A percentile compares a stretch with the other conserved stretches of the same genome.
phyloP scores from a whole-genome alignment of 2,329 filamentous ascomycete species.

The Nothophoma quercina region DNA sequence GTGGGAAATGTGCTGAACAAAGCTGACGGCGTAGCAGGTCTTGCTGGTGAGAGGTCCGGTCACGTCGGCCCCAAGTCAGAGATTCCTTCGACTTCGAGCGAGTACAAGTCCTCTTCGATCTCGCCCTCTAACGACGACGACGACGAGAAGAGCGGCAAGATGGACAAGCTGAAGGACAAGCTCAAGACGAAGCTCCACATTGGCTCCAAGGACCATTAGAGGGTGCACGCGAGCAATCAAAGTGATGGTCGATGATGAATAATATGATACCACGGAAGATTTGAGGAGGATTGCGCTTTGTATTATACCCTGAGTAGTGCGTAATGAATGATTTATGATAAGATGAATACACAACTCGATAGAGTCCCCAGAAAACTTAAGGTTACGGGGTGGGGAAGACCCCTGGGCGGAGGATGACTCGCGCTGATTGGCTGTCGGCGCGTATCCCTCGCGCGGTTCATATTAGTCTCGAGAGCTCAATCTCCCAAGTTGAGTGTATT shows the following conservation, averaged over 20 bases:
- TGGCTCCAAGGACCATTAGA: conserved; percentile 44
- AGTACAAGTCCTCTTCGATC: conserved; percentile 13
- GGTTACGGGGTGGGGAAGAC: background rate
- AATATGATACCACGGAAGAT: conserved; percentile 34
- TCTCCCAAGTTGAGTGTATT: too few species aligned
- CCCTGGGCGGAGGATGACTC: background rate
- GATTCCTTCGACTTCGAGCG: background rate
- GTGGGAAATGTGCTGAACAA: conserved; percentile 28
- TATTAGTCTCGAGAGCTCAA: background rate
- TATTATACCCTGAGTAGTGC: conserved; percentile 17
- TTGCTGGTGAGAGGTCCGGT: conserved; percentile 63
- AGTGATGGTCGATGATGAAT: conserved; percentile 15
- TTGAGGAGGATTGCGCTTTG: conserved; percentile 5
- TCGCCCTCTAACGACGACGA: conserved; percentile 22
- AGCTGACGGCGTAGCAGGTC: conserved; percentile 54
- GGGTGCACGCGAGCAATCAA: background rate
- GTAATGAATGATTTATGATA: conserved; percentile 9
- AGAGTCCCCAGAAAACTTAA: background rate
- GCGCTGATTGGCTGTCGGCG: background rate
- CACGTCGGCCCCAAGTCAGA: conserved; percentile 40
- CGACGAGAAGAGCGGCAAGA: conserved; percentile 50
- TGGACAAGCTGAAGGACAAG: conserved; percentile 57
- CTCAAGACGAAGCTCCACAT: conserved; percentile 74
- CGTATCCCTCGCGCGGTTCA: background rate
- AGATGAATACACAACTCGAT: background rate